These are phyloP conservation scores for Naganishia kalamii DNA, from an alignment of 768 basidiomycete genomes.

Conservation along the genomic window DNA sequence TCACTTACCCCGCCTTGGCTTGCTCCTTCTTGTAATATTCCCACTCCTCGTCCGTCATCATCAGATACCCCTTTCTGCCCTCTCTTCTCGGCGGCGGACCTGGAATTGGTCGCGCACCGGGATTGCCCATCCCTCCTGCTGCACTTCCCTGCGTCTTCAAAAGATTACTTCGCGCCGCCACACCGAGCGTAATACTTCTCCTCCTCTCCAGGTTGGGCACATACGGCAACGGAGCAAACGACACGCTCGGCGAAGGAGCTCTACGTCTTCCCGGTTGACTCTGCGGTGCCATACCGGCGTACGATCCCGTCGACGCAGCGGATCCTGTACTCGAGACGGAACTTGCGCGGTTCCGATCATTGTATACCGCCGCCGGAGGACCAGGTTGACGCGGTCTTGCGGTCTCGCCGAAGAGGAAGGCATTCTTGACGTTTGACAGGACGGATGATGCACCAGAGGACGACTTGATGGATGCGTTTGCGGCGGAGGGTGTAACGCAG, in stretches of 20 bases:
- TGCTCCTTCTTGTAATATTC: conserved; percentile 35
- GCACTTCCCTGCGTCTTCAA: conserved; percentile 28
- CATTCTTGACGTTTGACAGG: conserved; percentile 17
- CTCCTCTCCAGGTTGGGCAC: conserved; percentile 36
- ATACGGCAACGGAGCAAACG: conserved; percentile 38
- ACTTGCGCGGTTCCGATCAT: conserved; percentile 13
- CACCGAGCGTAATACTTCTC: conserved; percentile 39
- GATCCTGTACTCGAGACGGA: conserved; percentile 10
- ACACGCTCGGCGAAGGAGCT: conserved; percentile 21
- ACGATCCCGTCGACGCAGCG: not conserved
- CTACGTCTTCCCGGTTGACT: not conserved
- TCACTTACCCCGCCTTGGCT: conserved; percentile 18
- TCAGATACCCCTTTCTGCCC: conserved; percentile 16
- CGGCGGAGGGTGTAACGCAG: not conserved
- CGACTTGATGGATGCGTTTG: not conserved
- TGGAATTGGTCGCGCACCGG: not conserved
- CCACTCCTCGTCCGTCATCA: conserved; percentile 41
- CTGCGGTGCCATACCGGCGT: not conserved
- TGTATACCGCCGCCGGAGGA: conserved; percentile 22
- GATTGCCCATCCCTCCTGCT: conserved; percentile 7
- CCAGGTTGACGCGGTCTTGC: not conserved
- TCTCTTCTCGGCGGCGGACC: not conserved
- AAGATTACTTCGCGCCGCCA: conserved; percentile 37
- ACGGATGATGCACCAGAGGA: not conserved
- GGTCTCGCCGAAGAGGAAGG: not conserved